Evolutionary conservation across 176 grass and related monocot species (phyloP).

Genomic region (Secale cereale): DNA sequence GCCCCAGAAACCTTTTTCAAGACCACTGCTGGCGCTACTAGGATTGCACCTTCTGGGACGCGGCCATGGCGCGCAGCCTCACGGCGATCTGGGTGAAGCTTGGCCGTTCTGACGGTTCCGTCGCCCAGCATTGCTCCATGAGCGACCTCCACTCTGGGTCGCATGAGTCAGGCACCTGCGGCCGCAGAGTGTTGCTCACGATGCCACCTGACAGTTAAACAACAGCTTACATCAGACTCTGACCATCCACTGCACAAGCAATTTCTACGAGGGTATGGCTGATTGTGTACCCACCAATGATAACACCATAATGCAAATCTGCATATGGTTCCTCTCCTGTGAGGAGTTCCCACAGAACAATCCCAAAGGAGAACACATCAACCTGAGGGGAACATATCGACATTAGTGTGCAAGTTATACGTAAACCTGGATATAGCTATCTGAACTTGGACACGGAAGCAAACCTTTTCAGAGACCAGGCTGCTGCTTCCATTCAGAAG

Average conservation of each 20-base stretch:
- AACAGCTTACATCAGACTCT: background rate
- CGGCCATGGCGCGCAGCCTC: conserved; percentile 71
- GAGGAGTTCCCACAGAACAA: conserved; percentile 95
- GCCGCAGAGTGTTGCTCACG: conserved; percentile 79
- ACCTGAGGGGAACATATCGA: conserved; percentile 47
- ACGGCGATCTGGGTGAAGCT: conserved; percentile 71
- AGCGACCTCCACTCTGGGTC: conserved; percentile 86
- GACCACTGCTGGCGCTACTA: background rate
- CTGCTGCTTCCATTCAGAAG: conserved; percentile 90
- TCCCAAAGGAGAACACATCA: conserved; percentile 97
- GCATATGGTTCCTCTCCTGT: conserved; percentile 95
- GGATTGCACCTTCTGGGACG: conserved; percentile 59
- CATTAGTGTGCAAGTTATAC: conserved; percentile 16
- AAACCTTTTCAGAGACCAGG: conserved; percentile 91
- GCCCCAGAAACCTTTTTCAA: background rate
- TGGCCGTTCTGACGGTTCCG: conserved; percentile 75
- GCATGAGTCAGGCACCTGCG: conserved; percentile 69
- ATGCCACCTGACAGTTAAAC: conserved; percentile 65
- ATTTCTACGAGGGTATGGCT: background rate
- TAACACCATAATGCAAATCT: conserved; percentile 93
- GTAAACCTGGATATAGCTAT: background rate
- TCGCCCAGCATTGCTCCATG: conserved; percentile 98
- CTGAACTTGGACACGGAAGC: background rate
- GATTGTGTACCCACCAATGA: conserved; percentile 64
- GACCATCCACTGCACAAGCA: background rate